phyloP scores from a whole-genome alignment of 2,329 filamentous ascomycete genomes.

The Aureobasidium pullulans region DNA sequence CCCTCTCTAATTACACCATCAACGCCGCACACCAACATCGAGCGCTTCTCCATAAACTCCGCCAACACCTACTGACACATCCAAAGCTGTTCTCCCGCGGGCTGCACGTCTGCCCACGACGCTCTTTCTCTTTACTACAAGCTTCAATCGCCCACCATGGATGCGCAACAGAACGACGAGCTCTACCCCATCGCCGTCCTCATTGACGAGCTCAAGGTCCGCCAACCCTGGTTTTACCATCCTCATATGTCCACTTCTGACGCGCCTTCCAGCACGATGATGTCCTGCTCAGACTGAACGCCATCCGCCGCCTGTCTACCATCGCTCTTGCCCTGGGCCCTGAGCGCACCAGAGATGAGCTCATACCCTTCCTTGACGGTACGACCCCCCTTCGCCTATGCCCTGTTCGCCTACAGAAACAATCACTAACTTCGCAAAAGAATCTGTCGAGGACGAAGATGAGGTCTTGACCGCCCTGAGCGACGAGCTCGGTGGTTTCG shows the following conservation, averaged over 20 bases:
- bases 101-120: slow-evolving; percentile 12
- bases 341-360: slow-evolving; percentile 94
- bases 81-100: not conserved
- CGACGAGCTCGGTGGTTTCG: slow-evolving; percentile 92
- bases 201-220: slow-evolving; percentile 98
- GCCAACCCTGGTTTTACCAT: slow-evolving; percentile 18
- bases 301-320: slow-evolving; percentile 94
- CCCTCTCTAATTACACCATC: slow-evolving; percentile 12
- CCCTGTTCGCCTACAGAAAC: not conserved
- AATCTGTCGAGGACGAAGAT: slow-evolving; percentile 98
- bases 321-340: slow-evolving; percentile 94
- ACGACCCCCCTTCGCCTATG: slow-evolving; percentile 35
- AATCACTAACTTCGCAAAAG: slow-evolving; percentile 45
- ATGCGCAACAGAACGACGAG: slow-evolving; percentile 90
- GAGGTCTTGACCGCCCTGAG: slow-evolving; percentile 95
- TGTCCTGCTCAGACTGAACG: slow-evolving; percentile 94
- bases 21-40: slow-evolving; percentile 14
- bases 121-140: slow-evolving; percentile 10
- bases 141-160: slow-evolving; percentile 53
- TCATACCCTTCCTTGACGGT: slow-evolving; percentile 99
- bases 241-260: not conserved
- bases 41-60: not conserved
- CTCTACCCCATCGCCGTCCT: slow-evolving; percentile 99
- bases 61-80: not conserved
- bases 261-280: slow-evolving; percentile 71